Percentiles rank a stretch among this genome's conserved stretches.
Conservation (phyloP, 305 asterid species). For the Fraxinus ornus region DNA sequence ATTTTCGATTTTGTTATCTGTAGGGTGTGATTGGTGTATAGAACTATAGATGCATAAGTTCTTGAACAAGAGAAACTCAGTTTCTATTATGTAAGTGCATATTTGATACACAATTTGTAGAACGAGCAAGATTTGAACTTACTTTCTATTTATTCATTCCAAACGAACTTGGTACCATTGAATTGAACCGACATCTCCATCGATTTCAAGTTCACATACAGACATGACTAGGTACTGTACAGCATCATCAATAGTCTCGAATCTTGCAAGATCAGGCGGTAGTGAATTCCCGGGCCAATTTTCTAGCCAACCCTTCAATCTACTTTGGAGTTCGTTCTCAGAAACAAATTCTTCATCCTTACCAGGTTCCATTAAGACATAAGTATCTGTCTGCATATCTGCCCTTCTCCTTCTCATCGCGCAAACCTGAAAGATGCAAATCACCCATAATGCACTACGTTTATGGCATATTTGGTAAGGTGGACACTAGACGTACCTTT, state of each 20-base stretch:
- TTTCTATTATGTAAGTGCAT: background rate
- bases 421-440: conserved; percentile 28
- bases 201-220: conserved; percentile 80
- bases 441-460: background rate
- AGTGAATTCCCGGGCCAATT: conserved; percentile 62
- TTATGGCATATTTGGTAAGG: background rate
- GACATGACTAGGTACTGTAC: conserved; percentile 62
- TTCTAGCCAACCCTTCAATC: conserved; percentile 58
- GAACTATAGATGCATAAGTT: background rate
- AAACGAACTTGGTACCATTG: conserved; percentile 91
- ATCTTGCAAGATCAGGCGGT: conserved; percentile 76
- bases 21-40: background rate
- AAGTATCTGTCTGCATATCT: conserved; percentile 53
- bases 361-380: conserved; percentile 78
- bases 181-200: conserved; percentile 80
- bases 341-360: conserved; percentile 67
- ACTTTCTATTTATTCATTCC: conserved; percentile 30
- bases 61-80: background rate
- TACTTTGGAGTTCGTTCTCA: conserved; percentile 57
- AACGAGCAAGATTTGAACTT: background rate
- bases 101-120: background rate
- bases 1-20: background rate
- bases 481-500: background rate
- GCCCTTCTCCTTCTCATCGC: conserved; percentile 74
- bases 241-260: conserved; percentile 61